phyloP scores from a whole-genome alignment of 345 rosid species.

The Draba incana region DNA sequence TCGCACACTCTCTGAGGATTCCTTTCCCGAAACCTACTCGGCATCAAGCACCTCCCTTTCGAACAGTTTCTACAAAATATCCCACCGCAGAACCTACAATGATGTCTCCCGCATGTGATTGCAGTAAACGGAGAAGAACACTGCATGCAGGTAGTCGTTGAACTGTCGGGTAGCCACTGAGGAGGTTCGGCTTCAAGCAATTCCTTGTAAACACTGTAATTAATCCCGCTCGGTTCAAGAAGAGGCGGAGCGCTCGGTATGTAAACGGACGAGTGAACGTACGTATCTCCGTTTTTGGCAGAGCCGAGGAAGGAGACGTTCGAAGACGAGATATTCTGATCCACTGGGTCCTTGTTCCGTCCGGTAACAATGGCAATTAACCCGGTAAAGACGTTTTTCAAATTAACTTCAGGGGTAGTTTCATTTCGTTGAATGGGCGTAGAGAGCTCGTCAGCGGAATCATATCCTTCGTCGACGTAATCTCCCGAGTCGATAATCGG shows the following conservation, averaged over 20 bases:
- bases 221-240: constrained; percentile 58
- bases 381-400: constrained; percentile 81
- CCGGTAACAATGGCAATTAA: constrained; percentile 84
- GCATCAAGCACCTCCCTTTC: constrained; percentile 84
- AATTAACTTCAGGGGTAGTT: constrained; percentile 66
- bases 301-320: constrained; percentile 83
- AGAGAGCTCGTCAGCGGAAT: constrained; percentile 51
- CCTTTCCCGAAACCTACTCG: constrained; percentile 80
- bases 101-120: constrained; percentile 89
- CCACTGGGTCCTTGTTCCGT: constrained; percentile 47
- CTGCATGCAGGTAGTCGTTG: constrained; percentile 74
- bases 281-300: constrained; percentile 72
- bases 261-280: constrained; percentile 83
- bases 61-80: constrained; percentile 82
- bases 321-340: constrained; percentile 51
- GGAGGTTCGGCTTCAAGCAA: constrained; percentile 89
- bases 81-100: constrained; percentile 96
- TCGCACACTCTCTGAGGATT: constrained; percentile 96
- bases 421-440: constrained; percentile 22
- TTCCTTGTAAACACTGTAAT: constrained; percentile 65
- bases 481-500: constrained; percentile 57
- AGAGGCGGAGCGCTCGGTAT: constrained; percentile 98
- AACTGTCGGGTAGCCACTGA: constrained; percentile 95
- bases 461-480: constrained; percentile 59
- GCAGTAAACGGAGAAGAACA: constrained; percentile 82